A percentile compares a stretch with the other conserved stretches of the same genome.
phyloP scores from a whole-genome alignment of 2,329 filamentous ascomycete genomes.

The Epichloe gansuensis region DNA sequence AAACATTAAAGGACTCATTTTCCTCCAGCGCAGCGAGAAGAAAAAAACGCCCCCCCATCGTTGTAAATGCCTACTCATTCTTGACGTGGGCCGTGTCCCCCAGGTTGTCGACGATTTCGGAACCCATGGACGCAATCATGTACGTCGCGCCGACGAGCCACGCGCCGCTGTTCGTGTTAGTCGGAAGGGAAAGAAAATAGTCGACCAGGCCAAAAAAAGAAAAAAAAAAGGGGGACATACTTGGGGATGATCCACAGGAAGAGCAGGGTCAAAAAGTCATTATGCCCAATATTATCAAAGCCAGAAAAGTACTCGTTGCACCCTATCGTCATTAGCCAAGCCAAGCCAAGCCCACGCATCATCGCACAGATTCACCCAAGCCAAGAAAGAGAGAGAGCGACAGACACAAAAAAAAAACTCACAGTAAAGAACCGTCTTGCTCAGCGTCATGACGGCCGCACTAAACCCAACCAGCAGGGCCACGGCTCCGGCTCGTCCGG shows the following conservation, averaged over 20 bases:
- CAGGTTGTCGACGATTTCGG: slow-evolving; percentile 35
- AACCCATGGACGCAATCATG: slow-evolving; percentile 36
- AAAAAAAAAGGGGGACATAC: slow-evolving; percentile 24
- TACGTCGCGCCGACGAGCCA: slow-evolving; percentile 42
- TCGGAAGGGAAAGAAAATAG: background rate
- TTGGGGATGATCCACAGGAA: slow-evolving; percentile 46
- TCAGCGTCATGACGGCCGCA: slow-evolving; percentile 45
- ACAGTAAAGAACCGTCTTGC: slow-evolving; percentile 51
- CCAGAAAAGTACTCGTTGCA: slow-evolving; percentile 42
- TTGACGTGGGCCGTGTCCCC: slow-evolving; percentile 27
- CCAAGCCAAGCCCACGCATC: background rate
- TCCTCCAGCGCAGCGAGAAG: too few relatives aligned
- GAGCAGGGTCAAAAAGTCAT: slow-evolving; percentile 30
- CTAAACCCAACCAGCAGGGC: slow-evolving; percentile 38
- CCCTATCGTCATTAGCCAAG: slow-evolving; percentile 26
- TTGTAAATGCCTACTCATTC: slow-evolving; percentile 19
- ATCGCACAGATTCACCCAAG: too few relatives aligned
- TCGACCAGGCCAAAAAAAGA: background rate
- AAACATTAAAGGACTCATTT: too few relatives aligned
- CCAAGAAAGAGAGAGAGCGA: background rate
- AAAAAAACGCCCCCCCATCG: too few relatives aligned
- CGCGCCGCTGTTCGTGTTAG: slow-evolving; percentile 28
- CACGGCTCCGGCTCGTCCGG: slow-evolving; percentile 29
- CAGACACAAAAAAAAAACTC: slow-evolving; percentile 16
- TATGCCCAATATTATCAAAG: slow-evolving; percentile 46